Evolutionary conservation across 257 asterid species (phyloP).

Genomic region (Scutellaria barbata): DNA sequence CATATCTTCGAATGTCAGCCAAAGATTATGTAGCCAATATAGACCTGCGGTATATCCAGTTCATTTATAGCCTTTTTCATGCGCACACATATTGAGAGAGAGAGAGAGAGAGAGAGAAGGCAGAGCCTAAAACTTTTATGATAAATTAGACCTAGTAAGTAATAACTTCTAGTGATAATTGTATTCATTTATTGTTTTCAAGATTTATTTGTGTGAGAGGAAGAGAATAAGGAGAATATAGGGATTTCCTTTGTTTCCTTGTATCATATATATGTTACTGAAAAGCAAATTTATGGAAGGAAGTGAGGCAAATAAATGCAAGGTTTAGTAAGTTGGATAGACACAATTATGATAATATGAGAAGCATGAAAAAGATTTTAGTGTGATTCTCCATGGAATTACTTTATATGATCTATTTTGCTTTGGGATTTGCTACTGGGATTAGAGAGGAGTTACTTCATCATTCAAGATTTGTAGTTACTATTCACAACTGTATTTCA

Average conservation of each 20-base stretch:
- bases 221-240: too few species aligned
- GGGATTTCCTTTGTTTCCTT: too few species aligned
- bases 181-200: too few species aligned
- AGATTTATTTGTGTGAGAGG: too few species aligned
- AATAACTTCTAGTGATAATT: too few species aligned
- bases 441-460: conserved; percentile 32
- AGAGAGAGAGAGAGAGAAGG: conserved; percentile 27
- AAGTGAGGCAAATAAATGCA: not conserved
- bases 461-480: conserved; percentile 38
- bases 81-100: conserved; percentile 33
- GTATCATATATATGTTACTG: not conserved
- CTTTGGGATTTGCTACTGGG: conserved; percentile 36
- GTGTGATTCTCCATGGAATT: not conserved
- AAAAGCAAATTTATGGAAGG: conserved; percentile 26
- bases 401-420: conserved; percentile 7
- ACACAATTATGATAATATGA: too few species aligned
- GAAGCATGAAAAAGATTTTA: conserved; percentile 26
- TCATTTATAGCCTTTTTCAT: conserved; percentile 49
- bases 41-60: conserved; percentile 51
- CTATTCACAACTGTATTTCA: conserved; percentile 38
- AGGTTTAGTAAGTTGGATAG: conserved; percentile 26
- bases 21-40: conserved; percentile 50
- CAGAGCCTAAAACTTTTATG: not conserved
- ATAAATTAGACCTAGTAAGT: not conserved
- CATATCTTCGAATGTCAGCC: conserved; percentile 59